A percentile compares a stretch with the other conserved stretches of the same genome.
phyloP scores from a whole-genome alignment of 1,284 basidiomycete genomes.

The Kalmanozyma brasiliensis region DNA sequence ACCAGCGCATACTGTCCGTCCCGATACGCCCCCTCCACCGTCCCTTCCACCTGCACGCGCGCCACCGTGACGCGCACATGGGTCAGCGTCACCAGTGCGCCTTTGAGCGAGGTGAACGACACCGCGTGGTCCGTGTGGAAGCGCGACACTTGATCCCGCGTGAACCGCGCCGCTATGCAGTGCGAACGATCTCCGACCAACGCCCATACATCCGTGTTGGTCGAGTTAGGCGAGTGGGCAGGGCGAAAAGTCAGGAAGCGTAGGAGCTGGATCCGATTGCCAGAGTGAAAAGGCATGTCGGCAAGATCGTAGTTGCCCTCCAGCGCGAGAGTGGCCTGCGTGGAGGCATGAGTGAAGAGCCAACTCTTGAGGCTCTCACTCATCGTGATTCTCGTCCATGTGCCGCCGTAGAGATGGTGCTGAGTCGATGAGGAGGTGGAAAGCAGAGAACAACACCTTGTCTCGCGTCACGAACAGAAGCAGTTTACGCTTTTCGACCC shows the following conservation, averaged over 20 bases:
- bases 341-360: constrained; percentile 18
- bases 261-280: constrained; percentile 42
- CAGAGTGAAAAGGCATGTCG: constrained; percentile 28
- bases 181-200: constrained; percentile 41
- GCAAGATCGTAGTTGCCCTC: constrained; percentile 13
- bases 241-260: constrained; percentile 39
- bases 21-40: neutral
- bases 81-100: constrained; percentile 30
- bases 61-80: constrained; percentile 13
- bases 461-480: too few species aligned
- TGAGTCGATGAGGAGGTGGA: neutral
- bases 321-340: constrained; percentile 7
- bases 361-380: constrained; percentile 36
- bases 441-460: too few species aligned
- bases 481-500: too few species aligned
- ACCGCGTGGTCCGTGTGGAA: constrained; percentile 11
- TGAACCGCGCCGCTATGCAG: constrained; percentile 34
- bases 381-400: constrained; percentile 15
- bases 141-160: neutral
- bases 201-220: constrained; percentile 21
- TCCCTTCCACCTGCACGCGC: constrained; percentile 6
- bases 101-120: constrained; percentile 38
- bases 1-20: constrained; percentile 20
- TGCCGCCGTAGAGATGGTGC: too few species aligned
- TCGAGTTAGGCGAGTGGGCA: neutral